Percentiles rank a stretch among this genome's conserved stretches.
Evolutionary conservation across 2,329 filamentous ascomycete species (phyloP).

Genomic region (Zymoseptoria pseudotritici): DNA sequence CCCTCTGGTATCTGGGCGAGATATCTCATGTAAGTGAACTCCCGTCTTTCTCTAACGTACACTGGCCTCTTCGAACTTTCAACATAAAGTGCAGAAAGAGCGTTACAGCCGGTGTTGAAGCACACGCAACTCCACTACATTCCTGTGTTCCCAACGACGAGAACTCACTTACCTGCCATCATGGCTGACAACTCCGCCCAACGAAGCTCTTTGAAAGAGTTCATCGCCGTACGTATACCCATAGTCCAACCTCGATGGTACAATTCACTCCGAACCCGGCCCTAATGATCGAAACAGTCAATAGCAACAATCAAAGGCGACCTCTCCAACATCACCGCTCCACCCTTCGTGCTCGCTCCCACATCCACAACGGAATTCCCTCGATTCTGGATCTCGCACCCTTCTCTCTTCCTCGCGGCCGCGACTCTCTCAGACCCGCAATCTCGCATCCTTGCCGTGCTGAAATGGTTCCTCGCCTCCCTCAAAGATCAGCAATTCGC

Average conservation of each 20-base stretch:
- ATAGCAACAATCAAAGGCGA: slow-evolving; percentile 42
- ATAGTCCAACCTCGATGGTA: no score
- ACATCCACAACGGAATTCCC: slow-evolving; percentile 41
- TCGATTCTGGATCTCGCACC: slow-evolving; percentile 41
- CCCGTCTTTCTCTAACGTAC: neutral
- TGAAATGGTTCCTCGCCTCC: slow-evolving; percentile 44
- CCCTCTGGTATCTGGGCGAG: neutral
- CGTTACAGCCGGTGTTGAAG: no score
- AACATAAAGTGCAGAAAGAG: neutral
- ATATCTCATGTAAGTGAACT: neutral
- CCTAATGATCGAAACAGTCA: slow-evolving; percentile 20
- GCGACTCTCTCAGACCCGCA: slow-evolving; percentile 35
- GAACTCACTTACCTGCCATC: neutral
- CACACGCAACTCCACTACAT: no score
- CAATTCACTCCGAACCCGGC: neutral
- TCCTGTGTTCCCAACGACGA: no score
- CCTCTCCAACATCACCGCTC: slow-evolving; percentile 41
- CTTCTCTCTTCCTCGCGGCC: slow-evolving; percentile 40
- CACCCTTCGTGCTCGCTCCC: slow-evolving; percentile 39
- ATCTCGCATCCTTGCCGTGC: slow-evolving; percentile 37
- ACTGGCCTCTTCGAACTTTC: neutral
- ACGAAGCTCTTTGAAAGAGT: slow-evolving; percentile 24
- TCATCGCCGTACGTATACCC: slow-evolving; percentile 20
- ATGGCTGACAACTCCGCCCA: slow-evolving; percentile 18
- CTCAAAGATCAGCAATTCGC: slow-evolving; percentile 44